phyloP scores from a whole-genome alignment of 2,329 filamentous ascomycete genomes.

The Exophiala sideris region DNA sequence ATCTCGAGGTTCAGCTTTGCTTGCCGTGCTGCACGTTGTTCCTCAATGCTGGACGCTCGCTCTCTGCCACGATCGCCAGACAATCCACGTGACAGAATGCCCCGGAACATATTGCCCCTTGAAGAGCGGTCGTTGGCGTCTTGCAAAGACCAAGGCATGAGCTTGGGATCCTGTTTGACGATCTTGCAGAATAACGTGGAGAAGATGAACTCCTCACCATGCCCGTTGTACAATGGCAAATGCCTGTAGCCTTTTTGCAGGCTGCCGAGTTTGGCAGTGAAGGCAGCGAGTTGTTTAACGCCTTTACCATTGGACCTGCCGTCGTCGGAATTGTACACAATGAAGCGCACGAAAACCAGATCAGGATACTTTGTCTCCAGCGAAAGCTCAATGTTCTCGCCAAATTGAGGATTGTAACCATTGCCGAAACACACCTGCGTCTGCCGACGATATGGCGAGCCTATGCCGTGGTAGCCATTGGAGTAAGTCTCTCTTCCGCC shows the following conservation, averaged over 20 bases:
- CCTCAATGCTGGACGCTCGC: slow-evolving; percentile 20
- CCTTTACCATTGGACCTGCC: slow-evolving; percentile 66
- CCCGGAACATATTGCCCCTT: slow-evolving; percentile 22
- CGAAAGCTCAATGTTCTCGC: slow-evolving; percentile 73
- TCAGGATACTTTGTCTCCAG: slow-evolving; percentile 93
- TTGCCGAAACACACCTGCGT: slow-evolving; percentile 82
- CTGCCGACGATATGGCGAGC: slow-evolving; percentile 70
- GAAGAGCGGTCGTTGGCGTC: slow-evolving; percentile 19
- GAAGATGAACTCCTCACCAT: slow-evolving; percentile 90
- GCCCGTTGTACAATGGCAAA: slow-evolving; percentile 79
- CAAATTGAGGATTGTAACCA: slow-evolving; percentile 88
- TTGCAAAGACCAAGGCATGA: slow-evolving; percentile 34
- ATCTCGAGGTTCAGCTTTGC: slow-evolving; percentile 22
- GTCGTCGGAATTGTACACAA: slow-evolving; percentile 80
- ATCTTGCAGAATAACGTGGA: slow-evolving; percentile 92
- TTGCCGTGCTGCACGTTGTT: slow-evolving; percentile 17
- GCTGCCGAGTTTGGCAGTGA: slow-evolving; percentile 86
- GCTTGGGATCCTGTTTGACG: slow-evolving; percentile 54
- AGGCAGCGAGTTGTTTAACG: slow-evolving; percentile 70
- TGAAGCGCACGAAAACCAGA: slow-evolving; percentile 89
- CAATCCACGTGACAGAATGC: slow-evolving; percentile 21
- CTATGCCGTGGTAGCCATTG: slow-evolving; percentile 64
- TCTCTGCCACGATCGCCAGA: slow-evolving; percentile 26
- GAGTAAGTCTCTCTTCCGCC: slow-evolving; percentile 63
- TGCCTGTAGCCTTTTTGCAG: slow-evolving; percentile 91